Conservation (phyloP, 202 grass and related monocot species). For the Schoenoplectus triqueter region DNA sequence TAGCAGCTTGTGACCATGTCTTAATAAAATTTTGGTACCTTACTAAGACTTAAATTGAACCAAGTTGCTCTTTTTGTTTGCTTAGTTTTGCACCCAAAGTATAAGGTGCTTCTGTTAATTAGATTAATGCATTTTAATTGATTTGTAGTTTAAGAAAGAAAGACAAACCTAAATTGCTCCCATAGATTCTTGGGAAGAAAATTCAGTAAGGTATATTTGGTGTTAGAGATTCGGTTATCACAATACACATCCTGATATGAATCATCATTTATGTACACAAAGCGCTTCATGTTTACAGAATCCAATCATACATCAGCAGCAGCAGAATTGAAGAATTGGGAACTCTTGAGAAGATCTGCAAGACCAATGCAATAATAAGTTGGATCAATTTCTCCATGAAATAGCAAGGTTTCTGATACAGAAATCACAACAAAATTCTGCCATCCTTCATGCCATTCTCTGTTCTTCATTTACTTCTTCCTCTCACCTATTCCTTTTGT, state of each 20-base stretch:
- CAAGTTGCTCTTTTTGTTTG: conserved; percentile 7
- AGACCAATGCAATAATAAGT: conserved; percentile 12
- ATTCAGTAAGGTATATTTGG: conserved; percentile 85
- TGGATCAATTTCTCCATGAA: conserved; percentile 9
- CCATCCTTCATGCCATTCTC: background rate
- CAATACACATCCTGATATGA: conserved; percentile 79
- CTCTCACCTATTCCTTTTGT: background rate
- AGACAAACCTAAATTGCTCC: conserved; percentile 91
- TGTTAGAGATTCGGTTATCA: conserved; percentile 82
- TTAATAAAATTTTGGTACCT: conserved; percentile 8
- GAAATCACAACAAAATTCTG: background rate
- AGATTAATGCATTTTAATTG: conserved; percentile 7
- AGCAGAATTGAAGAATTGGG: conserved; percentile 6
- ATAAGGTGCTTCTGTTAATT: background rate
- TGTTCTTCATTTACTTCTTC: background rate
- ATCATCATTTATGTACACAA: conserved; percentile 98
- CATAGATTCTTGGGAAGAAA: conserved; percentile 95
- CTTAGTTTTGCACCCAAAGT: conserved; percentile 10
- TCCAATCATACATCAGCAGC: conserved; percentile 23
- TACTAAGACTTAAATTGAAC: background rate
- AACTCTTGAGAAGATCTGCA: conserved; percentile 27
- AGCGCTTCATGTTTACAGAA: conserved; percentile 72
- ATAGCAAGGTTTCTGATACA: background rate
- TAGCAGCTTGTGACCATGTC: background rate
- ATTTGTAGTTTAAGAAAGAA: conserved; percentile 2